These are phyloP conservation scores for Tubosaeta brunneosetosa DNA, from an alignment of 768 basidiomycete genomes.

Conservation along the genomic window DNA sequence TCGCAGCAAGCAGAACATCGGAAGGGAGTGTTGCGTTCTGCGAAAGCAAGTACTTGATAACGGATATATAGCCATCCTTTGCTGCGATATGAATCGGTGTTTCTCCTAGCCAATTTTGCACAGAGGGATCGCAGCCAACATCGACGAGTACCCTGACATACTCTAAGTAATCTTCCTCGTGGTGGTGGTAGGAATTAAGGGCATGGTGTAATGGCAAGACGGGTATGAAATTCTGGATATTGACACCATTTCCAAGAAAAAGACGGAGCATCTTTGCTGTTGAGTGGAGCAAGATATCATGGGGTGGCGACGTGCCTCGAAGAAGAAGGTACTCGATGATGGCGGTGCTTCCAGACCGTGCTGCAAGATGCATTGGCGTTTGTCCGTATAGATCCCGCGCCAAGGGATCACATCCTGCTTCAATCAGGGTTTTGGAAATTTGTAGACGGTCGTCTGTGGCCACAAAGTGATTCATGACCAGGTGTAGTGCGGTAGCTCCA, in stretches of 20 bases:
- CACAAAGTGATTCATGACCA: not conserved
- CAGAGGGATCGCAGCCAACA: not conserved
- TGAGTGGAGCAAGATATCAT: not conserved
- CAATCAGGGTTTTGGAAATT: not conserved
- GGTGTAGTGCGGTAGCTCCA: not conserved
- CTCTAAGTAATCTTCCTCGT: not conserved
- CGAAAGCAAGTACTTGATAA: not conserved
- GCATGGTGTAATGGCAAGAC: not conserved
- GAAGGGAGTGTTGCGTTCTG: not conserved
- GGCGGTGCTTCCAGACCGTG: not conserved
- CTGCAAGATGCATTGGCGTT: not conserved
- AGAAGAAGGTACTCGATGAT: not conserved
- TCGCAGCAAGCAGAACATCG: not conserved
- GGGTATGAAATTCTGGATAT: not conserved
- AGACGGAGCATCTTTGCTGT: not conserved
- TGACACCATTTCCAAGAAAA: not conserved
- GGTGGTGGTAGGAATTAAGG: not conserved
- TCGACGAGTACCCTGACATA: not conserved
- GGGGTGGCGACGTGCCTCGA: not conserved
- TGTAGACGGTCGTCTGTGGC: not conserved
- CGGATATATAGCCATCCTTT: not conserved
- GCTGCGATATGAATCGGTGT: not conserved
- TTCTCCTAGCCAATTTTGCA: not conserved
- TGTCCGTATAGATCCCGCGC: not conserved
- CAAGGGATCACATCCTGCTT: constrained; percentile 7